Conservation (phyloP, 352 stramenopile species). For the Elongisporangium senticosum region DNA sequence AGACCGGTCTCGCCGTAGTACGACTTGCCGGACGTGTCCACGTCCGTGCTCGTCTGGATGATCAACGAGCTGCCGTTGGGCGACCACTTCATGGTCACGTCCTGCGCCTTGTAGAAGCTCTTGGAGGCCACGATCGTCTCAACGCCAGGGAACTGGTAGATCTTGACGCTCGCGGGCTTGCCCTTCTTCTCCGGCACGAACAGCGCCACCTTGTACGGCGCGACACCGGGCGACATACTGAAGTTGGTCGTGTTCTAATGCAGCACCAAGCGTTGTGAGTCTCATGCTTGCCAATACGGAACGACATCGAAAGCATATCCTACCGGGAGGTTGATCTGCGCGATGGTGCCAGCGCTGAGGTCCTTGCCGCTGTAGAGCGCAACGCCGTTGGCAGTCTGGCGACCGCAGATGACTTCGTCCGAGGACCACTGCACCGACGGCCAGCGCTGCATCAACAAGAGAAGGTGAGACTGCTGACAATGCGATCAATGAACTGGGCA, state of each 20-base stretch:
- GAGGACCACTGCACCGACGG: slow-evolving; percentile 88
- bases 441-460: slow-evolving; percentile 57
- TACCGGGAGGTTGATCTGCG: slow-evolving; percentile 71
- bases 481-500: background rate
- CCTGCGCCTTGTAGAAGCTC: slow-evolving; percentile 89
- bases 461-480: background rate
- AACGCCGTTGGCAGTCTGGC: slow-evolving; percentile 70
- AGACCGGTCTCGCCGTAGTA: slow-evolving; percentile 98
- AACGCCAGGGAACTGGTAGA: slow-evolving; percentile 77
- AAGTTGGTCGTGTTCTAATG: slow-evolving; percentile 73
- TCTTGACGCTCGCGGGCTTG: slow-evolving; percentile 80
- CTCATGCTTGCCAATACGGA: slow-evolving; percentile 5
- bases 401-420: slow-evolving; percentile 83
- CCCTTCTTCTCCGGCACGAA: slow-evolving; percentile 89
- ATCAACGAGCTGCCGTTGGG: slow-evolving; percentile 81
- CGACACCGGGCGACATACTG: slow-evolving; percentile 69
- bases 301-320: background rate
- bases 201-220: slow-evolving; percentile 79
- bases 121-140: slow-evolving; percentile 70
- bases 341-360: slow-evolving; percentile 46
- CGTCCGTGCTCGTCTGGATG: slow-evolving; percentile 89
- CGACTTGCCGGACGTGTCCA: slow-evolving; percentile 91
- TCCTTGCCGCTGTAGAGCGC: slow-evolving; percentile 73
- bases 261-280: slow-evolving; percentile 4
- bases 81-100: slow-evolving; percentile 88